Percentiles rank a stretch among this genome's conserved stretches.
Evolutionary conservation across 2,329 filamentous ascomycete genomes (phyloP).

Genomic region (Calonectria multiphialidica): DNA sequence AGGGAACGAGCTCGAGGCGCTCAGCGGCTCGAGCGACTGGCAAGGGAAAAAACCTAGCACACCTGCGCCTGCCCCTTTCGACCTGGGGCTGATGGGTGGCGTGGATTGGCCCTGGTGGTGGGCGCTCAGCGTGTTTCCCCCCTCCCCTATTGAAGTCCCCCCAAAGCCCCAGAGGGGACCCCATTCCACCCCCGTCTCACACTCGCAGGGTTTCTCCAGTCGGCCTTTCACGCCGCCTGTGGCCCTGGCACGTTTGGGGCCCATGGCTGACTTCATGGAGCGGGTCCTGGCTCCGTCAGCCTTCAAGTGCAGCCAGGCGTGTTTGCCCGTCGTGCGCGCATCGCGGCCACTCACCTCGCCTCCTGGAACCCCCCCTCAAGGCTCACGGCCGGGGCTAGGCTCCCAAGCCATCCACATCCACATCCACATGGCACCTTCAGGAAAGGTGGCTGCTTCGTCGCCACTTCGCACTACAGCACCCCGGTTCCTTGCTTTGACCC

Average conservation of each 20-base stretch:
- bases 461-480: slow-evolving; percentile 17
- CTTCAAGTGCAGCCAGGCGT: slow-evolving; percentile 34
- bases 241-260: slow-evolving; percentile 10
- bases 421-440: slow-evolving; percentile 18
- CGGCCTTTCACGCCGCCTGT: slow-evolving; percentile 22
- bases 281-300: slow-evolving; percentile 33
- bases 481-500: slow-evolving; percentile 28
- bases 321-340: slow-evolving; percentile 33
- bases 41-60: slow-evolving; percentile 14
- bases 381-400: slow-evolving; percentile 26
- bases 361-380: slow-evolving; percentile 28
- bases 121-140: neutral
- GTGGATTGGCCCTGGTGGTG: slow-evolving; percentile 4
- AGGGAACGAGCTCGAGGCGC: slow-evolving; percentile 5
- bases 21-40: neutral
- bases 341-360: slow-evolving; percentile 29
- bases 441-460: slow-evolving; percentile 24
- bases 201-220: slow-evolving; percentile 40
- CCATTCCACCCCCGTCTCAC: slow-evolving; percentile 1
- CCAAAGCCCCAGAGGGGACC: slow-evolving; percentile 3
- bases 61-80: slow-evolving; percentile 26
- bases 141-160: neutral
- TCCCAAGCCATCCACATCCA: slow-evolving; percentile 32
- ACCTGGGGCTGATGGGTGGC: slow-evolving; percentile 18
- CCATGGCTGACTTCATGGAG: slow-evolving; percentile 39